Conservation (phyloP, 192 early-diverging fungal species). For the Mortierella hygrophila region DNA sequence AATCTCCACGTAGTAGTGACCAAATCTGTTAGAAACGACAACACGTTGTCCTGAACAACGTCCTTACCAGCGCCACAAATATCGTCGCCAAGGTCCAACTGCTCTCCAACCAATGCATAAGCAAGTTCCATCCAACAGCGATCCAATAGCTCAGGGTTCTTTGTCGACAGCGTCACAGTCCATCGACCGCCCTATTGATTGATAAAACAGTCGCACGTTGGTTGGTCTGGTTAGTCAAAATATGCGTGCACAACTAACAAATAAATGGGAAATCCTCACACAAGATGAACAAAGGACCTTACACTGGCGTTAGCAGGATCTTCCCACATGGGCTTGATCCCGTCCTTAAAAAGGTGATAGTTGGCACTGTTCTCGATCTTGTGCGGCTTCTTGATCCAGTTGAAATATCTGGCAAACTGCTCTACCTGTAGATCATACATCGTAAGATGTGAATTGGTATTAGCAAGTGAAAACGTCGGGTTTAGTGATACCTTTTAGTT, state of each 20-base stretch:
- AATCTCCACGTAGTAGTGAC: neutral
- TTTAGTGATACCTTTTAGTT: neutral
- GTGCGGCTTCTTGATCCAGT: constrained; percentile 60
- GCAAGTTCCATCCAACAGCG: constrained; percentile 60
- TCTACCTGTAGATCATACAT: constrained; percentile 38
- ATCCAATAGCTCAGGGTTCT: constrained; percentile 52
- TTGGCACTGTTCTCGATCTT: constrained; percentile 56
- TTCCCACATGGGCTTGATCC: constrained; percentile 64
- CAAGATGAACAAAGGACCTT: constrained; percentile 3
- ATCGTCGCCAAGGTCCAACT: constrained; percentile 57
- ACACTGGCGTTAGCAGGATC: constrained; percentile 61
- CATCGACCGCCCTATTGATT: constrained; percentile 57
- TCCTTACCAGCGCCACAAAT: constrained; percentile 60
- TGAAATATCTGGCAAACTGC: constrained; percentile 58
- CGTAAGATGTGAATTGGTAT: neutral
- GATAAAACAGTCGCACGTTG: neutral
- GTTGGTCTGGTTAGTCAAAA: neutral
- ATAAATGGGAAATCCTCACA: neutral
- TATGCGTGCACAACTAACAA: neutral
- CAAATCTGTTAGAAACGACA: neutral
- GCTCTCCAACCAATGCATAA: constrained; percentile 58
- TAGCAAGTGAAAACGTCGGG: neutral
- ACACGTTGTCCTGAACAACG: no score
- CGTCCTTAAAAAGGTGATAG: constrained; percentile 60
- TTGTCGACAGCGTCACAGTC: constrained; percentile 51